Evolutionary conservation across 805 yeast species (phyloP).

Genomic region (Yamadazyma tumulicola): DNA sequence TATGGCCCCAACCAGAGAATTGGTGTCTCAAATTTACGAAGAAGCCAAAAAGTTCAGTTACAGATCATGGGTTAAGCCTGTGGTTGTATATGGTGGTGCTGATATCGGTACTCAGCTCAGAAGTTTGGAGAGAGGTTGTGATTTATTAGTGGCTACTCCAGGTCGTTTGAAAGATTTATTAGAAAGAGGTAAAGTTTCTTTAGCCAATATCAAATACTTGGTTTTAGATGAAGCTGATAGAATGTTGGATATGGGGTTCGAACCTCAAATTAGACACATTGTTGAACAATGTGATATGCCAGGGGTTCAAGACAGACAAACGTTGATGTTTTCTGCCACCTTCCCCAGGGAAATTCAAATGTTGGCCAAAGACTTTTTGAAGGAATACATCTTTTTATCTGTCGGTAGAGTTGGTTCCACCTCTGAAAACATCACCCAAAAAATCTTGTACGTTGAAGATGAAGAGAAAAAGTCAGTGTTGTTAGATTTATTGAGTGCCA

Average conservation of each 20-base stretch:
- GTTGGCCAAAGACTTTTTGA: conserved; percentile 95
- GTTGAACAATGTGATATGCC: conserved; percentile 99
- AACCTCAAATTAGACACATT: conserved; percentile 97
- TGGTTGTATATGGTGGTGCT: conserved; percentile 98
- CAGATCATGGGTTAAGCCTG: conserved; percentile 97
- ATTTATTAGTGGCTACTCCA: conserved; percentile 95
- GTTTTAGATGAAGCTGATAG: conserved; percentile 99
- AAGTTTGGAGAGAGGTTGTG: conserved; percentile 91
- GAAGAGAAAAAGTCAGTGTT: conserved; percentile 89
- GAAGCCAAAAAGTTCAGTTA: conserved; percentile 94
- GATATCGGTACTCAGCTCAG: conserved; percentile 85
- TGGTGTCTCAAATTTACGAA: conserved; percentile 93
- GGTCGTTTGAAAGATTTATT: conserved; percentile 96
- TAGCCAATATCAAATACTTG: conserved; percentile 85
- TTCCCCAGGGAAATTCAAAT: conserved; percentile 97
- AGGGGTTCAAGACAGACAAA: conserved; percentile 83
- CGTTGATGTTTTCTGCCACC: conserved; percentile 98
- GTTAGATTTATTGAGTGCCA: conserved; percentile 76
- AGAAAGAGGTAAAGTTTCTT: conserved; percentile 91
- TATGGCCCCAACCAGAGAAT: conserved; percentile 98
- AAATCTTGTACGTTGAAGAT: conserved; percentile 84
- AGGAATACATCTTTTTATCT: conserved; percentile 90
- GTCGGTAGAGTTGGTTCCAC: conserved; percentile 99
- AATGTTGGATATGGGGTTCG: conserved; percentile 99
- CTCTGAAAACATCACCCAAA: conserved; percentile 96